A percentile compares a stretch with the other conserved stretches of the same genome.
phyloP scores from a whole-genome alignment of 495 filamentous ascomycete genomes.

The Oleoguttula mirabilis region DNA sequence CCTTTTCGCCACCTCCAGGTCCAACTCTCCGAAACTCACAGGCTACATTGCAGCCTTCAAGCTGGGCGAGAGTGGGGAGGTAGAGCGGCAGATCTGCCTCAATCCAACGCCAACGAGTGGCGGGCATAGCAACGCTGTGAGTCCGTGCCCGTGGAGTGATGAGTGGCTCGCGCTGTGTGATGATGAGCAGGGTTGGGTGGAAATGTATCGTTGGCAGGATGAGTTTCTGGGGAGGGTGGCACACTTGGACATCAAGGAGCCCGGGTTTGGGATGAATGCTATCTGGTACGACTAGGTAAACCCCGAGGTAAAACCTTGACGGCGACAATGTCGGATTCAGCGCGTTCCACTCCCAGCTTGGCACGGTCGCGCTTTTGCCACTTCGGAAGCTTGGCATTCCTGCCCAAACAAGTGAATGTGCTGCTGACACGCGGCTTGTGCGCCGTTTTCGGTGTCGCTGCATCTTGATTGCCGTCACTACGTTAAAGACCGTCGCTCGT shows the following conservation, averaged over 20 bases:
- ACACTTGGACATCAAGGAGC: conserved; percentile 59
- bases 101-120: conserved; percentile 76
- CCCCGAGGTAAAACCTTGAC: too few relatives aligned
- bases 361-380: too few relatives aligned
- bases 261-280: conserved; percentile 80
- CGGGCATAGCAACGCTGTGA: conserved; percentile 73
- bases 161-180: conserved; percentile 78
- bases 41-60: conserved; percentile 72
- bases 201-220: conserved; percentile 72
- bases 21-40: conserved; percentile 55
- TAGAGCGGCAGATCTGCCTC: conserved; percentile 63
- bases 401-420: too few relatives aligned
- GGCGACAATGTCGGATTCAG: too few relatives aligned
- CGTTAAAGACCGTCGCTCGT: too few relatives aligned
- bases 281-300: conserved; percentile 65
- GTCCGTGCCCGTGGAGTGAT: conserved; percentile 66
- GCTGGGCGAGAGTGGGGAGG: conserved; percentile 52
- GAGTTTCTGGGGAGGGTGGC: conserved; percentile 68
- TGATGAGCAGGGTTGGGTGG: conserved; percentile 72
- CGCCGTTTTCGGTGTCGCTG: too few relatives aligned
- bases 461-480: too few relatives aligned
- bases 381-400: too few relatives aligned
- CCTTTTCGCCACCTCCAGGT: conserved; percentile 69
- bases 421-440: too few relatives aligned
- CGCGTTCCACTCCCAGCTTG: too few relatives aligned